A percentile compares a stretch with the other conserved stretches of the same genome.
Conservation (phyloP, 345 rosid genomes). For the Gossypioides kirkii region DNA sequence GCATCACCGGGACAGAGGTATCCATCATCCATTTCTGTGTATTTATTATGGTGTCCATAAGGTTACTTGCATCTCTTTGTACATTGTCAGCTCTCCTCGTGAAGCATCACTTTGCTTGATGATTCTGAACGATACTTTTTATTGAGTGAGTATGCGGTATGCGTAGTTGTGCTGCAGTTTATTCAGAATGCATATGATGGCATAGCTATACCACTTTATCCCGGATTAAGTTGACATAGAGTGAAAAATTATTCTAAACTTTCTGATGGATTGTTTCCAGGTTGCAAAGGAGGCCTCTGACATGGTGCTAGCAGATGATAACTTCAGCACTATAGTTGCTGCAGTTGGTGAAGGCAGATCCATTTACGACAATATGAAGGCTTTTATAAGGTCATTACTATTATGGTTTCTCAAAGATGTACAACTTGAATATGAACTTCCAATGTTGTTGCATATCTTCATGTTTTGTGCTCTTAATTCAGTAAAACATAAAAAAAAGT, state of each 20-base stretch:
- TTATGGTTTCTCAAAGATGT: background rate
- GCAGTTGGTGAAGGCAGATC: constrained; percentile 99
- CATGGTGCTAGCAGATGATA: constrained; percentile 99
- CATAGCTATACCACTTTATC: background rate
- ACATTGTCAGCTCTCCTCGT: background rate
- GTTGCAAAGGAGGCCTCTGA: constrained; percentile 99
- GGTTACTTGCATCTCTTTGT: background rate
- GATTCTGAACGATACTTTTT: background rate
- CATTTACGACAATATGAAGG: constrained; percentile 94
- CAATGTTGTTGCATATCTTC: background rate
- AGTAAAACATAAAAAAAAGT: background rate
- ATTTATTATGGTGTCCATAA: background rate
- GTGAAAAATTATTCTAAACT: background rate
- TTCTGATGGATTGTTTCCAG: constrained; percentile 27
- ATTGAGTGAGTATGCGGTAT: background rate
- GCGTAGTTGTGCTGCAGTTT: background rate
- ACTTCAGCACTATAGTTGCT: constrained; percentile 90
- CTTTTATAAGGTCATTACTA: constrained; percentile 69
- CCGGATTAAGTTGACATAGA: background rate
- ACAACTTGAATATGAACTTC: background rate
- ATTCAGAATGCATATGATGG: background rate
- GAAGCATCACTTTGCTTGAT: background rate
- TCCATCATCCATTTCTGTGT: background rate
- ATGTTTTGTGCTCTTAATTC: background rate
- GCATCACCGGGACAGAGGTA: constrained; percentile 96